A percentile compares a stretch with the other conserved stretches of the same genome.
Conservation (phyloP, 2,329 filamentous ascomycete genomes). For the Phoma sp. region DNA sequence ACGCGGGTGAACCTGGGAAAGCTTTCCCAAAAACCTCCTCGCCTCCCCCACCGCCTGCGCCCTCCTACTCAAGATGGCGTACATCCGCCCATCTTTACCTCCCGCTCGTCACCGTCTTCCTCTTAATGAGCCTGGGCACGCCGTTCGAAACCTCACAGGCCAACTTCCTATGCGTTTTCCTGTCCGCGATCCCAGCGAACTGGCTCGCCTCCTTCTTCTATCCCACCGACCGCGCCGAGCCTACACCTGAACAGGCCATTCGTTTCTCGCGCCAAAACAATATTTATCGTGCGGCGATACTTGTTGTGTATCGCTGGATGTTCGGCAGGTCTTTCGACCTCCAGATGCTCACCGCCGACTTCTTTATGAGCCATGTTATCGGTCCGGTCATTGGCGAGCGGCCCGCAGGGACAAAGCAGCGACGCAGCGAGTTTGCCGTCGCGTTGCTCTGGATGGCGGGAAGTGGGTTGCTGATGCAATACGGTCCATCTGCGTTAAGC, state of each 20-base stretch:
- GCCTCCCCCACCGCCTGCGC: not conserved
- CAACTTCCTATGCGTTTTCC: slow-evolving; percentile 4
- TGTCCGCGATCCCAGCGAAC: slow-evolving; percentile 23
- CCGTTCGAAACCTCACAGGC: slow-evolving; percentile 6
- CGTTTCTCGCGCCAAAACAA: slow-evolving; percentile 26
- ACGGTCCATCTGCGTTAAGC: slow-evolving; percentile 12
- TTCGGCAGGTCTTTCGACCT: slow-evolving; percentile 21
- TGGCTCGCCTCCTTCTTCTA: slow-evolving; percentile 21
- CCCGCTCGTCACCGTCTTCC: slow-evolving; percentile 19
- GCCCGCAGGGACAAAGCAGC: slow-evolving; percentile 14
- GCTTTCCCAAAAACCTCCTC: not conserved
- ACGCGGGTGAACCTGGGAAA: no score
- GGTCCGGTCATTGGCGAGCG: slow-evolving; percentile 18
- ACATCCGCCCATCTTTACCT: slow-evolving; percentile 26
- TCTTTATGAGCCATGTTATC: slow-evolving; percentile 10
- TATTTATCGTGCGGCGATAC: slow-evolving; percentile 21
- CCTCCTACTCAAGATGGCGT: slow-evolving; percentile 6
- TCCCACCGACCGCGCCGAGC: slow-evolving; percentile 15
- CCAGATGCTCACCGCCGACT: slow-evolving; percentile 17
- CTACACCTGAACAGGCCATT: slow-evolving; percentile 14
- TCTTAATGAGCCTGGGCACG: slow-evolving; percentile 8
- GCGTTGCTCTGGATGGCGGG: slow-evolving; percentile 13
- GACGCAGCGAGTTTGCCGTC: slow-evolving; percentile 22
- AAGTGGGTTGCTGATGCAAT: slow-evolving; percentile 4
- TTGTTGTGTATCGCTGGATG: slow-evolving; percentile 24